Base-by-base conservation (phyloP, 305 asterid genomes). In the Fraxinus ornus region DNA sequence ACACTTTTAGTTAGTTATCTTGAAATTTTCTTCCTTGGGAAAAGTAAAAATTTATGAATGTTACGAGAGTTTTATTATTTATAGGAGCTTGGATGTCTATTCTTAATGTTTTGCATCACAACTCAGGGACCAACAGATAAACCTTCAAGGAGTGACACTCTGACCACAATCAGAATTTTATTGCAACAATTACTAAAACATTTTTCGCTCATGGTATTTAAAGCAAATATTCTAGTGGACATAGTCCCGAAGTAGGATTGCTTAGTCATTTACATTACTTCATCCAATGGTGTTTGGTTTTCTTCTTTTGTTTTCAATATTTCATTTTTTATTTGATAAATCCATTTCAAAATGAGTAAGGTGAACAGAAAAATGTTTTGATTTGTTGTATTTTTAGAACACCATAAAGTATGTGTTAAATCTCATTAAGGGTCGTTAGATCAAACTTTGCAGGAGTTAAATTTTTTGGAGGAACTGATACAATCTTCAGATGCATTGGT, bases 381-480 rank as follows among this genome's bases (percentile, higher is more conserved):
- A 60, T 60, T 19, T 10, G 4, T 21, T 9, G 30, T 21, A 60
- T 60, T 60, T 6, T 60, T 60, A 60, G 15, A 60, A 60, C 70
- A 60, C n/a, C n/a, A 44, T 60, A 7, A 60, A 60, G 26, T 21
- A 60, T 21, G 49, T 78, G 49, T 73, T 77, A 55, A 77, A n/a
- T 49, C 72, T 66, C 44, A 21, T 32, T 60, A 66, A 78, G 55
- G 39, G 36, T 68, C 37, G 33, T 85, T 28, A 22, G 73, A 77
- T 85, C 32, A 78, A 84, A 83, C 64, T 85, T 44, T 90, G 90
- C 89, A 94, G 99, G 99, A 96, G 82, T 83, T 96, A 86, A 90
- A 91, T 84, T 86, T 94, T 85, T 76, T 94, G 1, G 98, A 94
- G 86, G 97, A 94, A 83, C 92, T 89, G 66, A 90, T 96, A 88